A percentile compares a stretch with the other conserved stretches of the same genome.
Evolutionary conservation across 169 alveolate species (phyloP).

Genomic region (Sarcocystis neurona): DNA sequence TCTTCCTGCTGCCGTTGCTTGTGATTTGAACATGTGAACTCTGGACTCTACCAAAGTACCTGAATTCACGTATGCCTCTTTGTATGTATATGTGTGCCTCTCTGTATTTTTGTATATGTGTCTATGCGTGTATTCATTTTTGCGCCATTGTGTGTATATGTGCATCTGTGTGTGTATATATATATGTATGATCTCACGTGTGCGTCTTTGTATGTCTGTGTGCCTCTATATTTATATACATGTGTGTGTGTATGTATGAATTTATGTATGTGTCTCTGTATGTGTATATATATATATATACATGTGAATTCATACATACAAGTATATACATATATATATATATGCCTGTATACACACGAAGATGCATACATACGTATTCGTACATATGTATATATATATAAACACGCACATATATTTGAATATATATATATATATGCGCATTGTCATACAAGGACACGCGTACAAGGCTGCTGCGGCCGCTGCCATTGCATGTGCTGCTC

Average conservation of each 20-base stretch:
- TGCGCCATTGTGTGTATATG: conserved; percentile 4
- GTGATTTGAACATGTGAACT: background rate
- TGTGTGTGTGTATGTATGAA: background rate
- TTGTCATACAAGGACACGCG: background rate
- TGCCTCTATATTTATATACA: background rate
- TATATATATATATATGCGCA: background rate
- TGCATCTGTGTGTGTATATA: too few species aligned
- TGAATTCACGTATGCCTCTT: background rate
- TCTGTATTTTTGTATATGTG: background rate
- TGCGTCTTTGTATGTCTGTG: background rate
- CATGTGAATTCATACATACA: background rate
- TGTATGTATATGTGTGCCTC: background rate
- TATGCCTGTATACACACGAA: background rate
- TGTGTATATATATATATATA: too few species aligned
- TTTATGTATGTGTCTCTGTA: too few species aligned
- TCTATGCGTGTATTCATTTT: background rate
- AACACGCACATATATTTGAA: background rate
- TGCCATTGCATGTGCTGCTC: too few species aligned
- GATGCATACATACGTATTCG: background rate
- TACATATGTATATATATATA: background rate
- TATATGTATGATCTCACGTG: background rate
- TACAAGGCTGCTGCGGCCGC: background rate
- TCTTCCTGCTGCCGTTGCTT: background rate
- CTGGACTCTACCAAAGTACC: too few species aligned
- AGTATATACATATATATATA: background rate